These are phyloP conservation scores for Fusarium clavum DNA, from an alignment of 2,329 filamentous ascomycete species.

Conservation along the genomic window DNA sequence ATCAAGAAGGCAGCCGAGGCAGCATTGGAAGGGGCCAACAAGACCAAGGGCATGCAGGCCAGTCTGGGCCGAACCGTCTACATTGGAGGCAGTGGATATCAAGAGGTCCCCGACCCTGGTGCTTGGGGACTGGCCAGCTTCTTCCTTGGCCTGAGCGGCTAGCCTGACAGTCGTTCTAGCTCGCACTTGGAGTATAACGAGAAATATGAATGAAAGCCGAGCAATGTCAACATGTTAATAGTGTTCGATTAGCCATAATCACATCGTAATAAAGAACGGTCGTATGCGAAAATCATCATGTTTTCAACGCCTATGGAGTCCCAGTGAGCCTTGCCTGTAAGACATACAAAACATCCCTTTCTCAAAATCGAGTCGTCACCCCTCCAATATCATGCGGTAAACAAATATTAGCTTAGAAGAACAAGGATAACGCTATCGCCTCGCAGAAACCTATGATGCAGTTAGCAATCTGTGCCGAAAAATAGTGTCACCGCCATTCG, in stretches of 20 bases:
- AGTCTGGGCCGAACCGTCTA: constrained; percentile 74
- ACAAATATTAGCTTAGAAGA: constrained; percentile 72
- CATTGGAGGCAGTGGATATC: constrained; percentile 58
- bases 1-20: constrained; percentile 80
- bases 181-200: neutral
- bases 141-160: constrained; percentile 74
- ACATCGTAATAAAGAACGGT: constrained; percentile 15
- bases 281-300: constrained; percentile 42
- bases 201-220: neutral
- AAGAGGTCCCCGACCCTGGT: constrained; percentile 72
- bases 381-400: constrained; percentile 29
- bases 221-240: neutral
- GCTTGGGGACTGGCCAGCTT: constrained; percentile 81
- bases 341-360: constrained; percentile 47
- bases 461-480: constrained; percentile 33
- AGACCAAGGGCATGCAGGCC: constrained; percentile 92
- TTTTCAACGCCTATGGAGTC: constrained; percentile 56
- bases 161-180: constrained; percentile 39
- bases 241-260: constrained; percentile 12
- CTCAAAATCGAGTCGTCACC: constrained; percentile 41
- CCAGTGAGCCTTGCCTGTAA: constrained; percentile 48
- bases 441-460: constrained; percentile 76
- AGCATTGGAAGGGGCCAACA: constrained; percentile 79
- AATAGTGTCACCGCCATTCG: constrained; percentile 24
- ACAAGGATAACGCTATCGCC: constrained; percentile 91